phyloP scores from a whole-genome alignment of 2,329 filamentous ascomycete genomes.

The Meredithiella fracta region DNA sequence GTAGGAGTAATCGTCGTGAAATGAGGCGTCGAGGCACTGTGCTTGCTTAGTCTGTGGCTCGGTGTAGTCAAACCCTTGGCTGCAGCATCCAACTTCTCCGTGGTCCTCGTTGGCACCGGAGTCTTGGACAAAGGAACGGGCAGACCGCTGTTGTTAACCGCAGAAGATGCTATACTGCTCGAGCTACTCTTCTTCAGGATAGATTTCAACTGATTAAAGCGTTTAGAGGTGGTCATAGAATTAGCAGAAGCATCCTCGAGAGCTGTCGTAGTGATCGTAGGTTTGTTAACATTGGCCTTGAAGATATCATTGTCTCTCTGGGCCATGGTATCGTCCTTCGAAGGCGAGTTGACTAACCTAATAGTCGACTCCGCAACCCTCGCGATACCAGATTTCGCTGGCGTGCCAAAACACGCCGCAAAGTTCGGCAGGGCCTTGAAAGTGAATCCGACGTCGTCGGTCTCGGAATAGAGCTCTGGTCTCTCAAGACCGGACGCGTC shows the following conservation, averaged over 20 bases:
- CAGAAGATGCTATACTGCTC: conserved; percentile 23
- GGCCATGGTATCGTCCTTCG: conserved; percentile 26
- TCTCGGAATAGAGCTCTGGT: conserved; percentile 32
- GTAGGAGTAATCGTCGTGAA: conserved; percentile 24
- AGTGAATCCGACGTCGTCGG: conserved; percentile 22
- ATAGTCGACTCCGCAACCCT: conserved; percentile 52
- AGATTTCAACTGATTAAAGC: conserved; percentile 41
- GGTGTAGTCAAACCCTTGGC: conserved; percentile 45
- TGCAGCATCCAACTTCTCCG: conserved; percentile 4
- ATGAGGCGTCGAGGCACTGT: conserved; percentile 63
- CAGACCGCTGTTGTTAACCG: conserved; percentile 25
- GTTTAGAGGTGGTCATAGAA: conserved; percentile 22
- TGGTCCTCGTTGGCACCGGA: conserved; percentile 25
- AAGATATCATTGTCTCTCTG: not conserved
- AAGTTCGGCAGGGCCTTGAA: conserved; percentile 6
- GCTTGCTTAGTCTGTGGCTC: conserved; percentile 50
- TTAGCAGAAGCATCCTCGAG: conserved; percentile 19
- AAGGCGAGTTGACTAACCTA: conserved; percentile 27
- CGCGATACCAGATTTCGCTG: conserved; percentile 40
- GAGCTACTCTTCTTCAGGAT: conserved; percentile 32
- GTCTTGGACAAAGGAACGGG: conserved; percentile 21
- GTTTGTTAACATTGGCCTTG: not conserved
- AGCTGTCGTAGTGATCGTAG: not conserved
- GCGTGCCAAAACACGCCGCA: conserved; percentile 20
- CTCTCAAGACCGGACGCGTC: conserved; percentile 41